Conservation (phyloP, 805 yeast species). For the Yarrowia sp. region DNA sequence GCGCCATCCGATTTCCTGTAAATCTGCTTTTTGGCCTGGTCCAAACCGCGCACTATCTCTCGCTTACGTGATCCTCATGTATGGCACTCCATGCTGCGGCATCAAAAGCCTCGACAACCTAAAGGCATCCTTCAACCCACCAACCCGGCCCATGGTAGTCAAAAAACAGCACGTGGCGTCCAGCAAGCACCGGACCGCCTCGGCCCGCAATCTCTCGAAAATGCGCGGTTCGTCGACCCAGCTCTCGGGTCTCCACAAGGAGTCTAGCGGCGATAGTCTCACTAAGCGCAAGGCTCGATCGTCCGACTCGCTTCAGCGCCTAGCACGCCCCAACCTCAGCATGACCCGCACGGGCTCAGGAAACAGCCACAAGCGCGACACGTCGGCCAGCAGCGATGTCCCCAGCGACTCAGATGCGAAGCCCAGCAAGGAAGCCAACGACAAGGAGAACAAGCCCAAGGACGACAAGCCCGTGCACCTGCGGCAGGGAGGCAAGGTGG, state of each 20-base stretch:
- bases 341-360: slow-evolving; percentile 2
- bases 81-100: neutral
- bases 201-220: slow-evolving; percentile 7
- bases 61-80: slow-evolving; percentile 5
- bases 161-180: slow-evolving; percentile 22
- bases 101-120: neutral
- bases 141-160: slow-evolving; percentile 16
- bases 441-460: slow-evolving; percentile 13
- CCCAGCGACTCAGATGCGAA: neutral
- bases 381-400: neutral
- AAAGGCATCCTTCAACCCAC: neutral
- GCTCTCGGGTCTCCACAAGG: neutral
- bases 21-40: too few species aligned
- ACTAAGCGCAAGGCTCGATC: slow-evolving; percentile 21
- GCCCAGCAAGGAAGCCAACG: neutral
- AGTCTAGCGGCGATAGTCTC: slow-evolving; percentile 16
- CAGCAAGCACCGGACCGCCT: slow-evolving; percentile 17
- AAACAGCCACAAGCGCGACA: neutral
- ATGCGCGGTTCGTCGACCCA: slow-evolving; percentile 24
- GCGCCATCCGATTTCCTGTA: too few species aligned
- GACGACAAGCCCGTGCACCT: slow-evolving; percentile 5
- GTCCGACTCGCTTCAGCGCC: slow-evolving; percentile 15
- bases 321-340: slow-evolving; percentile 6
- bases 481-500: slow-evolving; percentile 17
- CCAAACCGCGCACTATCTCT: too few species aligned